These are phyloP conservation scores for Cladosporium sphaerospermum DNA, from an alignment of 2,329 filamentous ascomycete genomes.

Conservation along the genomic window DNA sequence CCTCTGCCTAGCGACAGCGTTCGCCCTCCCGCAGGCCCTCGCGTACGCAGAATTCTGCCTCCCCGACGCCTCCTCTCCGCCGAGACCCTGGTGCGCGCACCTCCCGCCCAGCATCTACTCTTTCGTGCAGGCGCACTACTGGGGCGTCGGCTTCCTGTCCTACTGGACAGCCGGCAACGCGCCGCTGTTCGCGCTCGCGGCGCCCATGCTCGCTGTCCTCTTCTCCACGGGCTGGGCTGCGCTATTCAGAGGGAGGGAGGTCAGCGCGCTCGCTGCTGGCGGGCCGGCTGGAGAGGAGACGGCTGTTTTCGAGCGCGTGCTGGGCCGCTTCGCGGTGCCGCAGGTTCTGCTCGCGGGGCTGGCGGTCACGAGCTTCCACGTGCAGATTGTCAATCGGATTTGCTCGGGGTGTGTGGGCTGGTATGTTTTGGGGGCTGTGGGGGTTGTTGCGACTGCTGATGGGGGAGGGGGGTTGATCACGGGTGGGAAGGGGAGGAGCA, in stretches of 20 bases:
- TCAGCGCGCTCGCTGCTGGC: background rate
- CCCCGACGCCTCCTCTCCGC: slow-evolving; percentile 11
- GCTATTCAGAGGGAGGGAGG: slow-evolving; percentile 1
- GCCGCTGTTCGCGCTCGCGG: slow-evolving; percentile 78
- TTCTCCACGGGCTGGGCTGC: slow-evolving; percentile 49
- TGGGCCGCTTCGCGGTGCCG: slow-evolving; percentile 58
- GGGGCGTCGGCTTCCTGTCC: slow-evolving; percentile 78
- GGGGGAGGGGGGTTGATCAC: no score
- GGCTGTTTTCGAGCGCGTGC: slow-evolving; percentile 12
- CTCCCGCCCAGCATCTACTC: slow-evolving; percentile 80
- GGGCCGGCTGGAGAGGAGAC: background rate
- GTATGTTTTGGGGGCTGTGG: slow-evolving; percentile 65
- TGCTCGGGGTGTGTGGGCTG: slow-evolving; percentile 83
- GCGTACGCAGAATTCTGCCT: slow-evolving; percentile 69
- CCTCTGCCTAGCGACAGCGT: slow-evolving; percentile 59
- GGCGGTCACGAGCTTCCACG: slow-evolving; percentile 76
- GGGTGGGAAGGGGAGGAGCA: background rate
- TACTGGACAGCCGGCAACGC: slow-evolving; percentile 88
- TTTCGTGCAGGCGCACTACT: slow-evolving; percentile 85
- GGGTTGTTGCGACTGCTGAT: background rate
- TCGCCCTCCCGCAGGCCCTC: slow-evolving; percentile 63
- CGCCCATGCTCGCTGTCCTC: slow-evolving; percentile 68
- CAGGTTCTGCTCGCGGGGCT: slow-evolving; percentile 67
- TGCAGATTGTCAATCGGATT: slow-evolving; percentile 87
- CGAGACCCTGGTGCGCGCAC: slow-evolving; percentile 66